A percentile compares a stretch with the other conserved stretches of the same genome.
These are phyloP conservation scores for Mycena vulgaris DNA, from an alignment of 768 basidiomycete genomes.

Conservation along the genomic window DNA sequence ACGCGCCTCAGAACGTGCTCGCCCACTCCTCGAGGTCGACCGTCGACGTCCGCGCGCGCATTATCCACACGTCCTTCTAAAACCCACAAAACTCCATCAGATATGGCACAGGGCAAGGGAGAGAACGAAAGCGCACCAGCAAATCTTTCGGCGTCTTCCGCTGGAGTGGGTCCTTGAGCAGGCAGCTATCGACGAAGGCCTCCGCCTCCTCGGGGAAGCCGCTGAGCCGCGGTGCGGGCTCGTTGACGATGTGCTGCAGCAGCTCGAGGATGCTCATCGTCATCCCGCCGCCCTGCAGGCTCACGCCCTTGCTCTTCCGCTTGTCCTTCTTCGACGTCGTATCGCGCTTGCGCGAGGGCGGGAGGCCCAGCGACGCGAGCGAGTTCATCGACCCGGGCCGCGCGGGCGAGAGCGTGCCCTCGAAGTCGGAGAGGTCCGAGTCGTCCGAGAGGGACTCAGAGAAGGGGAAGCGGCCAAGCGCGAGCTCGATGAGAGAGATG, in stretches of 20 bases:
- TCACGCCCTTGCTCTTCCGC: slow-evolving; percentile 93
- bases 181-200: slow-evolving; percentile 89
- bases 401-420: slow-evolving; percentile 84
- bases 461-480: slow-evolving; percentile 97
- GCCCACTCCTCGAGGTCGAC: slow-evolving; percentile 37
- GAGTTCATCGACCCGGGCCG: slow-evolving; percentile 69
- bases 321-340: slow-evolving; percentile 79
- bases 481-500: slow-evolving; percentile 96
- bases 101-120: no score
- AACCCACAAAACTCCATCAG: neutral
- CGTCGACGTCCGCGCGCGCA: slow-evolving; percentile 21
- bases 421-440: slow-evolving; percentile 85
- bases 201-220: slow-evolving; percentile 81
- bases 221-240: slow-evolving; percentile 92
- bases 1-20: slow-evolving; percentile 31
- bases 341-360: slow-evolving; percentile 48
- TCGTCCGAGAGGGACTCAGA: slow-evolving; percentile 85
- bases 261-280: slow-evolving; percentile 99
- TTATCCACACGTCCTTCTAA: slow-evolving; percentile 36
- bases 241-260: slow-evolving; percentile 98
- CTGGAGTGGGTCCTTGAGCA: slow-evolving; percentile 90
- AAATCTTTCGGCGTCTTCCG: slow-evolving; percentile 92
- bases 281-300: slow-evolving; percentile 94
- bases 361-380: slow-evolving; percentile 56
- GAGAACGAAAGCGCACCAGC: slow-evolving; percentile 65